These are phyloP conservation scores for Claviceps citrina DNA, from an alignment of 2,329 filamentous ascomycete genomes.

Conservation along the genomic window DNA sequence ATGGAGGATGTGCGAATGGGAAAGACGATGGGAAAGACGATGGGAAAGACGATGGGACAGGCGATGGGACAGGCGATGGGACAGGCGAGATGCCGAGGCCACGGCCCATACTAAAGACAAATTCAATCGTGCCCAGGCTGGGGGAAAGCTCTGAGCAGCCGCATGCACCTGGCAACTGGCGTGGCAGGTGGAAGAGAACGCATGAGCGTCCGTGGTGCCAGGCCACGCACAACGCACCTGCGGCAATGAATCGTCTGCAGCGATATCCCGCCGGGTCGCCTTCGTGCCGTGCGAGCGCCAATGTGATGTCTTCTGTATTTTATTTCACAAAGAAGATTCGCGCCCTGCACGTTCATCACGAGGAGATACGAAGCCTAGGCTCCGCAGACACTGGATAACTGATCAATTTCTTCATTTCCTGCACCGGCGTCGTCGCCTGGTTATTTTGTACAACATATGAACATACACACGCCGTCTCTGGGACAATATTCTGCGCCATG, in stretches of 20 bases:
- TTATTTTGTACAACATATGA: neutral
- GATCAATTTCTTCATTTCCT: neutral
- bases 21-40: conserved; percentile 5
- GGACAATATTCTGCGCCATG: neutral
- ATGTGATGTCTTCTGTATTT: neutral
- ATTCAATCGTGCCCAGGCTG: neutral
- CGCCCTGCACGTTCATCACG: neutral
- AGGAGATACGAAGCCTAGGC: neutral
- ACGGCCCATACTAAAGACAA: neutral
- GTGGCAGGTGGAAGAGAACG: conserved; percentile 3
- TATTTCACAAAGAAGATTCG: neutral
- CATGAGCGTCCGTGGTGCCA: neutral
- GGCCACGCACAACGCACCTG: neutral
- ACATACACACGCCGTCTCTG: neutral
- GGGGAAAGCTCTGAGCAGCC: conserved; percentile 5
- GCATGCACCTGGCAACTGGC: conserved; percentile 4
- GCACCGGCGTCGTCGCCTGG: neutral
- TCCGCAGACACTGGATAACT: neutral
- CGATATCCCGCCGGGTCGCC: neutral
- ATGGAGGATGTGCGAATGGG: neutral
- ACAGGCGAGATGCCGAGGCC: conserved; percentile 3
- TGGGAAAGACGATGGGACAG: conserved; percentile 6
- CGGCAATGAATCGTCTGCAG: neutral
- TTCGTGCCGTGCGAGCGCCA: neutral
- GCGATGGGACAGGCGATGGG: conserved; percentile 6